Evolutionary conservation across 2,329 filamentous ascomycete genomes (phyloP), one percentile per base, ranked within the genome.

Genomic region (Aspergillus pseudoviridinutans): DNA sequence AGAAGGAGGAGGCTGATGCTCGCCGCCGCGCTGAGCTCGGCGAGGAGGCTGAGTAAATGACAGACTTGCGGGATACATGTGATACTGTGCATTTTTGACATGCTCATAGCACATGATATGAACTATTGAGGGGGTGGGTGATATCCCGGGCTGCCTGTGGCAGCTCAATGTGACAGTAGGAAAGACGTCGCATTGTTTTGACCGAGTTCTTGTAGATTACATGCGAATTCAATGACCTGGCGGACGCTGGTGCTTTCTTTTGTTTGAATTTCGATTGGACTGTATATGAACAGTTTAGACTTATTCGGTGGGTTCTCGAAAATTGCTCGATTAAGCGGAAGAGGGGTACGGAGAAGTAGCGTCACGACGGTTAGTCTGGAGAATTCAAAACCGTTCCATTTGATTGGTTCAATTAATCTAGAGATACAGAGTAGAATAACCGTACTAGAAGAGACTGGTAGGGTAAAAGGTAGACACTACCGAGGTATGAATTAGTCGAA

Each of bases 1-100:
- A 78, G 66, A 69, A 79, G 67, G 77, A 76, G 65, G 72, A 77
- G 67, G 72, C 68, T 51, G 74, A 79, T 61, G 67, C 68, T 49
- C 73, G 72, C 58, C 67, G 66, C 61, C 64, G 66, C 61, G 69
- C 67, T 50, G 68, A 68, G 65, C 55, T 65, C 44, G 63, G 54
- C 57, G 67, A 60, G 49, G 69, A 67, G 57, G 57, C 68, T 42
- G 73, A 74, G 66, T 74, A 74, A 71, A 67, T 60, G 35, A 47
- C 10, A 27, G 42, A 53, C 32, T 29, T 29, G 32, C 32, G 5
- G 14, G 32, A 38, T 38, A 38, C 32, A 17, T 17, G 32, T 38
- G 32, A 17, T 38, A 38, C 32, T 42, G 20, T 38, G 32, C 41
- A 44, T 47, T 47, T 47, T 25, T 47, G 24, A 27, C 9, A 24